Evolutionary conservation across 768 basidiomycete genomes (phyloP), one percentile per base, ranked within the genome.

Genomic region (Lepiota brunneoincarnata): DNA sequence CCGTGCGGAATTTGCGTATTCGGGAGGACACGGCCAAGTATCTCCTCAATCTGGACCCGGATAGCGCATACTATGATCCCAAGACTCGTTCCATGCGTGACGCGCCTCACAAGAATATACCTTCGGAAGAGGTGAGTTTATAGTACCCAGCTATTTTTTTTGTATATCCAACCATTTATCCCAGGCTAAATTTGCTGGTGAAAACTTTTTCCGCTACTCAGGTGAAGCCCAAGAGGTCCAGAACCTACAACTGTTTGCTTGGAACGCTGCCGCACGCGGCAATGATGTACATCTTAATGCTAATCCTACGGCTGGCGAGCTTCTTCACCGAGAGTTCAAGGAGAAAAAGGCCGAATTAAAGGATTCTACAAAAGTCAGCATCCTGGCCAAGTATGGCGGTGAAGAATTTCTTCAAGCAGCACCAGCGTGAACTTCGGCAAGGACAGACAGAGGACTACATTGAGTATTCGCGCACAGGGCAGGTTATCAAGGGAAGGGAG

Each of bases 41-140:
- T 67, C 81, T 99, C 65, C 90, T 96, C 69, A 99, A 98, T 67
- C 69, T 99, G 68, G 94, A 98, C 69, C 89, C 89, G 1, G 87
- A 92, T 0, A 93, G 91, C 63, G 97, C 97, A 7, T 98, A 98
- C 74, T 99, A 99, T 67, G 97, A 99, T 66, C 97, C 97, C 43
- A 99, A 99, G 75, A 98, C 97, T 11, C 87, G 97, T 64, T 98
- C 96, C 6, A 99, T 99, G 97, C 89, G 97, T 71, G 97, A 99
- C 64, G 95, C 96, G 38, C 97, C 96, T 0, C 56, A 86, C 12
- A 83, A 82, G 67, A 81, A 84, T 60, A 75, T 91, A 21, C 76
- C 84, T 5, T 73, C 91, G n/a, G 93, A 96, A 70, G 96, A 98
- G 64, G 94, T 95, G 66, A 47, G 89, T 73, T 6, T 35, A 20